A percentile compares a stretch with the other conserved stretches of the same genome.
These are phyloP conservation scores for Citrus australasica DNA, from an alignment of 345 rosid species.

Conservation along the genomic window DNA sequence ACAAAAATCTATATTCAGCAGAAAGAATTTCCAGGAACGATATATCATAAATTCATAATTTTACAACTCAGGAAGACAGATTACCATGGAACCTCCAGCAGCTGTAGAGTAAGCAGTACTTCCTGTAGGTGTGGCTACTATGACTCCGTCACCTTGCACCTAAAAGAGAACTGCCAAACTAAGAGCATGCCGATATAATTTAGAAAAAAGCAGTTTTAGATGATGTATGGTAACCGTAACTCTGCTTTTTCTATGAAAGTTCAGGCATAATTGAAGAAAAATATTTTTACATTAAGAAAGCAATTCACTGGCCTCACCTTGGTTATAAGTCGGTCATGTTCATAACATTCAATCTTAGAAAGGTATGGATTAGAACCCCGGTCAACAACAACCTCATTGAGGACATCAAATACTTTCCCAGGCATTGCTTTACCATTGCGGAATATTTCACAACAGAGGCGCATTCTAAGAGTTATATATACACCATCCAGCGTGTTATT, in stretches of 20 bases:
- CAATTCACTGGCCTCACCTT: conserved; percentile 52
- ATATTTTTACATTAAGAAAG: background rate
- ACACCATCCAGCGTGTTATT: conserved; percentile 83
- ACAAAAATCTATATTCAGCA: background rate
- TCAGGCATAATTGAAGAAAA: background rate
- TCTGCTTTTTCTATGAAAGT: conserved; percentile 8
- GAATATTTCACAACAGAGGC: conserved; percentile 82
- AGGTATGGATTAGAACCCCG: conserved; percentile 99
- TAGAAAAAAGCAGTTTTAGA: conserved; percentile 3
- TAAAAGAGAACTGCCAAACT: conserved; percentile 22
- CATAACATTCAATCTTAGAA: conserved; percentile 95
- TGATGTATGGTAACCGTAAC: background rate
- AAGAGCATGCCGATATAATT: background rate
- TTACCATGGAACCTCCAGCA: conserved; percentile 99
- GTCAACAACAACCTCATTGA: conserved; percentile 91
- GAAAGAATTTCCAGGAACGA: background rate
- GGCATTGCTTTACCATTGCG: conserved; percentile 88
- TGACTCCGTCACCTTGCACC: conserved; percentile 99
- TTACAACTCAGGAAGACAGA: conserved; percentile 3
- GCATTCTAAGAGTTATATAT: conserved; percentile 96
- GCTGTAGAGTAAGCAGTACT: conserved; percentile 99
- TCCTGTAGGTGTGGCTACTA: conserved; percentile 98
- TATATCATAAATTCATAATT: background rate
- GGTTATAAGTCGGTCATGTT: conserved; percentile 91
- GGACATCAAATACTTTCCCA: conserved; percentile 91